Base-by-base conservation (phyloP, 768 basidiomycete species). In the Leccinum obscurum region DNA sequence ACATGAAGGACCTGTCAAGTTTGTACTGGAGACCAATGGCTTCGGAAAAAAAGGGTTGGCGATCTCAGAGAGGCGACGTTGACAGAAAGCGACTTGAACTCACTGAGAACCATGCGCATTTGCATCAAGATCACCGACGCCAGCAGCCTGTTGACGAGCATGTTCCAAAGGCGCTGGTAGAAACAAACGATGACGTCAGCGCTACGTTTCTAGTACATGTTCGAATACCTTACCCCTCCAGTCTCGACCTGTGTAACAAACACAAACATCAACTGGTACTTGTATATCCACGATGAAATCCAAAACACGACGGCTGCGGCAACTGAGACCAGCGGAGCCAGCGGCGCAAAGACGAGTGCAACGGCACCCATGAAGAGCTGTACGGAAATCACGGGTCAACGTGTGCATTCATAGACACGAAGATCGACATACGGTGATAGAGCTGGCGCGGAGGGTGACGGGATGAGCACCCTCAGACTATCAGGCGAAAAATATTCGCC, bases 231-330 rank as follows among this genome's bases (percentile, higher is more conserved):
- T 73, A 93, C 92, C 34, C 97, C 97, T 59, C 96, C 97, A 55
- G 89, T 92, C 76, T 99, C 97, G 15, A 94, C 90, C 62, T 87
- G 87, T 6, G 94, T 87, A 52, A 93, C 78, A 70, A 84, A 95
- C 58, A 96, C 93, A 73, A 96, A 98, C 87, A 98, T 94, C 53
- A 98, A 80, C 78, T 95, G 91, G 69, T 98, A 98, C 77, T 98
- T 99, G 81, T 95, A 93, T 22, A 93, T 90, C 81, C 86, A 86
- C 6, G 88, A 90, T 62, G 85, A 85, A 68, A 89, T 77, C 92
- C 94, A 98, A 73, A 95, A 91, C 22, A 97, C 93, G 34, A 89
- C 71, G 3, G 88, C 88, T 13, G 87, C 93, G 17, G 90, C 92
- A 28, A 95, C 80, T 9, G 82, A 83, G 17, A 99, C 95, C 32